These are phyloP conservation scores for Alternaria incomplexa DNA, from an alignment of 2,329 filamentous ascomycete species.

Conservation along the genomic window DNA sequence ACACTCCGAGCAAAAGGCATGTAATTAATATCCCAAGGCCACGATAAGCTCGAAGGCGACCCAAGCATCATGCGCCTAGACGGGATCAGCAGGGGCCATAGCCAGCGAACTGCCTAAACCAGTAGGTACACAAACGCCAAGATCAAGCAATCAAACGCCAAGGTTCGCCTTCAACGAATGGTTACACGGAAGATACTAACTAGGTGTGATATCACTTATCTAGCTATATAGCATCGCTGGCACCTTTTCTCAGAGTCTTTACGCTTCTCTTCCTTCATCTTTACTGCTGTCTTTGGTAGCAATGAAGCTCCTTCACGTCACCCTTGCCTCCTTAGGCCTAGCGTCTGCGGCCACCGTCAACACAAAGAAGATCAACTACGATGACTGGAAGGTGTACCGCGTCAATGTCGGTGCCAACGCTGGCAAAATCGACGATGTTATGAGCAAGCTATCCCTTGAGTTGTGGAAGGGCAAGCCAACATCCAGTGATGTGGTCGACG, in stretches of 20 bases:
- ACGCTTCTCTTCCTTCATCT: no score
- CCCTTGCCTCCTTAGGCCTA: slow-evolving; percentile 40
- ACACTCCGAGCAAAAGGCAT: no score
- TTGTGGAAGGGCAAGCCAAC: slow-evolving; percentile 45
- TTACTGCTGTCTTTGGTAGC: no score
- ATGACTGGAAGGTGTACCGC: slow-evolving; percentile 46
- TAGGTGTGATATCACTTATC: no score
- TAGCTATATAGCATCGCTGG: no score
- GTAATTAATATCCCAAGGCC: slow-evolving; percentile 34
- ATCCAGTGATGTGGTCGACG: slow-evolving; percentile 42
- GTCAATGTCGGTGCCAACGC: slow-evolving; percentile 39
- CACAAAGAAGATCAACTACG: slow-evolving; percentile 39
- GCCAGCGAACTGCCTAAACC: slow-evolving; percentile 19
- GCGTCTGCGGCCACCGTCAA: slow-evolving; percentile 40
- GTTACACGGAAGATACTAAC: no score
- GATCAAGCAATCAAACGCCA: not conserved
- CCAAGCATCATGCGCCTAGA: slow-evolving; percentile 14
- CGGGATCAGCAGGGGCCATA: slow-evolving; percentile 19
- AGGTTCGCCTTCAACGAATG: not conserved
- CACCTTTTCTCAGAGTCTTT: no score
- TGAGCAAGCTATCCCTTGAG: slow-evolving; percentile 40
- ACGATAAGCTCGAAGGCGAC: slow-evolving; percentile 20
- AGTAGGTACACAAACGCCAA: slow-evolving; percentile 9
- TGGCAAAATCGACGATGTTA: slow-evolving; percentile 34
- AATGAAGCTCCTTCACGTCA: slow-evolving; percentile 40